Percentiles rank a stretch among this genome's conserved stretches.
phyloP scores from a whole-genome alignment of 2,329 filamentous ascomycete species.

The Endoconidiophora polonica region DNA sequence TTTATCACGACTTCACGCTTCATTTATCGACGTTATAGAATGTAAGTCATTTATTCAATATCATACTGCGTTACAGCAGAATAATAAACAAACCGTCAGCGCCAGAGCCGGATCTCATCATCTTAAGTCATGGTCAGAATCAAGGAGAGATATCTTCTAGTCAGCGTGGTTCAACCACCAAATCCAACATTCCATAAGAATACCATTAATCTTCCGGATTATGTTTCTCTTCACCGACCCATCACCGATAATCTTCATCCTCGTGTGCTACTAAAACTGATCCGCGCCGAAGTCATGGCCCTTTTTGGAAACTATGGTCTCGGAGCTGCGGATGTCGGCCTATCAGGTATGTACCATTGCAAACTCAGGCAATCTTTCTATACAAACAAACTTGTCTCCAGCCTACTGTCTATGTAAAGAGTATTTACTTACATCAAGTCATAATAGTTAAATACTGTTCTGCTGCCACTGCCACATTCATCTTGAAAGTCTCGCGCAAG shows the following conservation, averaged over 20 bases:
- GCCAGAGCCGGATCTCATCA: not conserved
- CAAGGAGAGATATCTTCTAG: slow-evolving; percentile 89
- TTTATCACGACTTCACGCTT: too few relatives aligned
- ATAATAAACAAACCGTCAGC: too few relatives aligned
- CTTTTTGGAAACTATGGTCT: slow-evolving; percentile 83
- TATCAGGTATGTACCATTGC: slow-evolving; percentile 39
- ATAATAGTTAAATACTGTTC: slow-evolving; percentile 76
- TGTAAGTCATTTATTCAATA: too few relatives aligned
- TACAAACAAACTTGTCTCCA: not conserved
- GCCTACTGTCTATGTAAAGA: not conserved
- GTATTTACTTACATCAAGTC: slow-evolving; percentile 1
- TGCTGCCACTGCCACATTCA: slow-evolving; percentile 82
- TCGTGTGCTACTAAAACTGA: slow-evolving; percentile 46
- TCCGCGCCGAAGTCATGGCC: slow-evolving; percentile 52
- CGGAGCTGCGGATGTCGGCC: slow-evolving; percentile 51
- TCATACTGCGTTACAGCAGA: too few relatives aligned
- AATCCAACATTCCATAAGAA: slow-evolving; percentile 21
- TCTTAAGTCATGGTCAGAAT: slow-evolving; percentile 59
- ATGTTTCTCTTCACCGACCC: slow-evolving; percentile 63
- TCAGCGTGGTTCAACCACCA: slow-evolving; percentile 78
- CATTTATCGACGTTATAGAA: too few relatives aligned
- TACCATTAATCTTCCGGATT: slow-evolving; percentile 31
- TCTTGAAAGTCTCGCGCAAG: slow-evolving; percentile 65
- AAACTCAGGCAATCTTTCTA: not conserved
- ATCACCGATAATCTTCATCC: slow-evolving; percentile 56